Conservation (phyloP, 345 rosid genomes). For the Brassica carinata region DNA sequence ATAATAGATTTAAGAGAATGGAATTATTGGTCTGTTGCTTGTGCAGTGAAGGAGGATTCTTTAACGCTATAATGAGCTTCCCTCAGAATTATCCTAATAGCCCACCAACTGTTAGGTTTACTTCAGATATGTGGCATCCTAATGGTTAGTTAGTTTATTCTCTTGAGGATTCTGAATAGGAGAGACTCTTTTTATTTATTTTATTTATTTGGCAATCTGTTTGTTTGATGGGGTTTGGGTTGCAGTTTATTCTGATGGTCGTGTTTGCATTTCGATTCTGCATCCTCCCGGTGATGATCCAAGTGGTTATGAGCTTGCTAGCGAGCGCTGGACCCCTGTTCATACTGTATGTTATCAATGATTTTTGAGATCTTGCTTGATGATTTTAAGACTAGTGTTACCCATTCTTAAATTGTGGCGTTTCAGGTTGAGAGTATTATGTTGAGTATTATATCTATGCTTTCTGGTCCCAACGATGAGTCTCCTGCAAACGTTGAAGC, state of each 20-base stretch:
- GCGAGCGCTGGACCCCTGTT: slow-evolving; percentile 96
- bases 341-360: slow-evolving; percentile 64
- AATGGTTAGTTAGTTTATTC: slow-evolving; percentile 55
- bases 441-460: slow-evolving; percentile 88
- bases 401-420: background rate
- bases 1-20: background rate
- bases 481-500: slow-evolving; percentile 96
- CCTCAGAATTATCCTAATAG: slow-evolving; percentile 91
- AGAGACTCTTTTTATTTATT: background rate
- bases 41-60: slow-evolving; percentile 94
- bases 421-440: slow-evolving; percentile 77
- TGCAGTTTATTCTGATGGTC: slow-evolving; percentile 90
- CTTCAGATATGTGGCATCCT: slow-evolving; percentile 98
- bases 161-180: background rate
- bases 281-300: slow-evolving; percentile 99
- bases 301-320: slow-evolving; percentile 97
- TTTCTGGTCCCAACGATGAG: slow-evolving; percentile 88
- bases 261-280: slow-evolving; percentile 96
- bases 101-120: slow-evolving; percentile 88
- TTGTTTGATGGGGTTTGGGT: too few relatives aligned
- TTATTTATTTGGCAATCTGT: background rate
- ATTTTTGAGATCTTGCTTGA: background rate
- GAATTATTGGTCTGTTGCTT: slow-evolving; percentile 7
- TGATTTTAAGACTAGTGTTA: background rate
- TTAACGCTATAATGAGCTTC: slow-evolving; percentile 90